A percentile compares a stretch with the other conserved stretches of the same genome.
Evolutionary conservation across 805 yeast genomes (phyloP).

Genomic region (Isabelozyma rhagii): DNA sequence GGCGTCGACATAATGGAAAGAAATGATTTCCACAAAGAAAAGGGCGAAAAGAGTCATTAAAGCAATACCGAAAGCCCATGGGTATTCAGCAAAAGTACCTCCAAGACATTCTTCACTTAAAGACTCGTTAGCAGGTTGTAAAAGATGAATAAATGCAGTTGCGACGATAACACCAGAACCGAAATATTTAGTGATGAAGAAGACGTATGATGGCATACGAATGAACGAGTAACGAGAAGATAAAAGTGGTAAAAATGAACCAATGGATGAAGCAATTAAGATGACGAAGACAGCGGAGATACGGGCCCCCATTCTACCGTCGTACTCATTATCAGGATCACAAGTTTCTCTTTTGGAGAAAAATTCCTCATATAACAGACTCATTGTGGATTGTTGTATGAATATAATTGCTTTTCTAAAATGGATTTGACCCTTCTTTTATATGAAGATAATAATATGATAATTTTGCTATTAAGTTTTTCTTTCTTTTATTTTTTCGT

Average conservation of each 20-base stretch:
- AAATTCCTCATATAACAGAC: slow-evolving; percentile 28
- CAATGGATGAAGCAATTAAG: slow-evolving; percentile 49
- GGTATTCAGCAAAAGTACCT: slow-evolving; percentile 51
- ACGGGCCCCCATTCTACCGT: slow-evolving; percentile 47
- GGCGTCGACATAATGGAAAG: slow-evolving; percentile 44
- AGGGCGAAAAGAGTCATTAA: slow-evolving; percentile 49
- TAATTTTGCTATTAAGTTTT: too few relatives aligned
- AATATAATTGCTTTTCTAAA: too few relatives aligned
- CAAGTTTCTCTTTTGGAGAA: slow-evolving; percentile 38
- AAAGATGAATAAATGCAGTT: slow-evolving; percentile 73
- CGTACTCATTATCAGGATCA: slow-evolving; percentile 39
- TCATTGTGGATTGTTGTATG: neutral
- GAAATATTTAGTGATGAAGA: slow-evolving; percentile 68
- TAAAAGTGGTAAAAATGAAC: slow-evolving; percentile 60
- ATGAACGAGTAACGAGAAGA: slow-evolving; percentile 58
- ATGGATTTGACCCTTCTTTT: neutral
- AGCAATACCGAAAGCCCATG: slow-evolving; percentile 53
- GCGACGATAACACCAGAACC: slow-evolving; percentile 85
- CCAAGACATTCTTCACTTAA: slow-evolving; percentile 60
- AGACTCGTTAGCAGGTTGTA: slow-evolving; percentile 65
- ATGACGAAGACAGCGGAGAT: slow-evolving; percentile 66
- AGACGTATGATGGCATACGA: slow-evolving; percentile 58
- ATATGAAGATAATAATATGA: neutral
- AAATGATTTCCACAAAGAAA: slow-evolving; percentile 50
- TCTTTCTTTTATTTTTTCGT: too few relatives aligned